Percentiles rank a stretch among this genome's conserved stretches.
Conservation (phyloP, 2,329 filamentous ascomycete genomes). For the Cryphonectria nitschkei region DNA sequence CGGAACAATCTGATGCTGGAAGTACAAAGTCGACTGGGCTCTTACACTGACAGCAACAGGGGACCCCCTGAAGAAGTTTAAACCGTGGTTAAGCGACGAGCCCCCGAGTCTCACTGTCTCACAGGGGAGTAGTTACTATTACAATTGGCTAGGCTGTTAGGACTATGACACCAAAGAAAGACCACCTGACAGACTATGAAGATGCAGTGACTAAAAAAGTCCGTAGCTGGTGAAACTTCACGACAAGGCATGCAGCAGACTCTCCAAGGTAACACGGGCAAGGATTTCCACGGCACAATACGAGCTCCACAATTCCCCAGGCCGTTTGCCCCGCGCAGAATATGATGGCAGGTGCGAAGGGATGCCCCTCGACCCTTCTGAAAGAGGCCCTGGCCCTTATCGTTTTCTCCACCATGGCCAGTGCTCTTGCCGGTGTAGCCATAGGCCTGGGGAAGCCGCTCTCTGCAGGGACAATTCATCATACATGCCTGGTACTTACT, state of each 20-base stretch:
- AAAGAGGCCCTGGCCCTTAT: constrained; percentile 1
- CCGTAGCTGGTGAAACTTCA: neutral
- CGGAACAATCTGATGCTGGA: neutral
- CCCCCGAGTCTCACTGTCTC: neutral
- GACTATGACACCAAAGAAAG: neutral
- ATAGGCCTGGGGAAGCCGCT: constrained; percentile 13
- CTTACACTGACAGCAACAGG: neutral
- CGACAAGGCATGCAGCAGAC: neutral
- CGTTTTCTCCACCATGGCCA: neutral
- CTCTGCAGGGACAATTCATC: constrained; percentile 7
- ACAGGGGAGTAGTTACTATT: neutral
- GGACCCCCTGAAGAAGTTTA: neutral
- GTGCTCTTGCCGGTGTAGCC: neutral
- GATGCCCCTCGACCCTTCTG: neutral
- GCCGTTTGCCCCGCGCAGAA: neutral
- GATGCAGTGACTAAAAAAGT: constrained; percentile 16
- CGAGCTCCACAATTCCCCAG: neutral
- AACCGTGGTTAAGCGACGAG: neutral
- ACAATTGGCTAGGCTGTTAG: neutral
- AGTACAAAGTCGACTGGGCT: neutral
- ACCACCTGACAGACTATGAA: constrained; percentile 10
- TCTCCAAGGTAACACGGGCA: neutral
- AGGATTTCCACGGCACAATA: neutral
- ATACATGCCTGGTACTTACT: neutral
- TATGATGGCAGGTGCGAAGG: neutral